Evolutionary conservation across 257 asterid genomes (phyloP).

Genomic region (Solanum pimpinellifolium): DNA sequence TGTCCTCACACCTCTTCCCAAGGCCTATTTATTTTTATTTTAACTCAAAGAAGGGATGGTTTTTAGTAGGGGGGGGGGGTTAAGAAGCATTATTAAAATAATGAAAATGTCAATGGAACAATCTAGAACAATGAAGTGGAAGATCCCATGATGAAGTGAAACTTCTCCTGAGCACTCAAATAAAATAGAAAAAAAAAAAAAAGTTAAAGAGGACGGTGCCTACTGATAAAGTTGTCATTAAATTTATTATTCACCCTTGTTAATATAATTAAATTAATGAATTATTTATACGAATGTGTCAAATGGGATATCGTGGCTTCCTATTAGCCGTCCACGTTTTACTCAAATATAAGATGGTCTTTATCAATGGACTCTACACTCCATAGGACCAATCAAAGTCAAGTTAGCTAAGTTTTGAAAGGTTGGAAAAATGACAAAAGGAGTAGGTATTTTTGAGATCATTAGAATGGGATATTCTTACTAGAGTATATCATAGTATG

Average conservation of each 20-base stretch:
- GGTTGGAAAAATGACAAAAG: background rate
- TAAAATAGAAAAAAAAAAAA: background rate
- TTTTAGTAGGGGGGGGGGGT: background rate
- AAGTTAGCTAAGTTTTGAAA: background rate
- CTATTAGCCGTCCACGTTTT: constrained; percentile 6
- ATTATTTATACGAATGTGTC: background rate
- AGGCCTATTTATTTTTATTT: background rate
- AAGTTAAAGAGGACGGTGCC: background rate
- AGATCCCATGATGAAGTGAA: background rate
- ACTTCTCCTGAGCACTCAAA: background rate
- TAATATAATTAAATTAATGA: background rate
- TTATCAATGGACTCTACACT: background rate
- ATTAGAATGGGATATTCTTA: background rate
- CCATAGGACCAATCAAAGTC: background rate
- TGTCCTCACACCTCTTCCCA: too few relatives aligned
- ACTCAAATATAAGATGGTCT: background rate
- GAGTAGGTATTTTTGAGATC: background rate
- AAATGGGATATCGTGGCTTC: constrained; percentile 6
- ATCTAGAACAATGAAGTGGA: background rate
- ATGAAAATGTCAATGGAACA: background rate
- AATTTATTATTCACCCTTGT: background rate
- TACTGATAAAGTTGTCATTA: background rate
- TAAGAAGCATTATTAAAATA: background rate
- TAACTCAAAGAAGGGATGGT: background rate
- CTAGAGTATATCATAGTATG: background rate